phyloP scores from a whole-genome alignment of 2,329 filamentous ascomycete genomes.

The Pseudocercospora fijiensis region DNA sequence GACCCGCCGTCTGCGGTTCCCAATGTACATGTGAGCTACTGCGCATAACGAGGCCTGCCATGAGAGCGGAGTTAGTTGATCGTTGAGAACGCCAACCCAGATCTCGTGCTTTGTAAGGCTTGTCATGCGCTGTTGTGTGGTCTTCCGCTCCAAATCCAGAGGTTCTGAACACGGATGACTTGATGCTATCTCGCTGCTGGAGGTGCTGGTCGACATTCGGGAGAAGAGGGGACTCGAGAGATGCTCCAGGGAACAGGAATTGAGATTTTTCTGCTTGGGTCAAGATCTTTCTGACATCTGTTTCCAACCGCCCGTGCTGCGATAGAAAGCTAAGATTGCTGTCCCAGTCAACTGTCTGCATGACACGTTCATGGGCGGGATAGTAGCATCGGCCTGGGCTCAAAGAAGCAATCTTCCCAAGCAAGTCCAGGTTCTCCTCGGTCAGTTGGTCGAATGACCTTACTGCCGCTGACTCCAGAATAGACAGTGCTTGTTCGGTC shows the following conservation, averaged over 20 bases:
- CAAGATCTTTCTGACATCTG: conserved; percentile 12
- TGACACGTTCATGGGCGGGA: conserved; percentile 39
- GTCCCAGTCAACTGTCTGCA: conserved; percentile 50
- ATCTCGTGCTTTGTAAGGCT: conserved; percentile 27
- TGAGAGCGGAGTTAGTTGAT: conserved; percentile 9
- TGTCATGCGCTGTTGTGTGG: conserved; percentile 30
- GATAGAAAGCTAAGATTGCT: conserved; percentile 34
- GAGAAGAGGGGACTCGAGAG: neutral
- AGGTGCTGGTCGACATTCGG: conserved; percentile 3
- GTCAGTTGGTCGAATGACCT: conserved; percentile 31
- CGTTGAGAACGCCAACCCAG: neutral
- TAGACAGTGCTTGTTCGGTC: conserved; percentile 52
- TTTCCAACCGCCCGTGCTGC: conserved; percentile 15
- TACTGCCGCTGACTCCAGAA: conserved; percentile 25
- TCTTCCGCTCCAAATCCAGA: conserved; percentile 39
- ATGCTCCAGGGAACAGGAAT: conserved; percentile 6
- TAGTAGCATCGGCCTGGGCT: conserved; percentile 47
- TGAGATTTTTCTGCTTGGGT: conserved; percentile 6
- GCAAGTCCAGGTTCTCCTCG: conserved; percentile 17
- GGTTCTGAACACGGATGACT: conserved; percentile 18
- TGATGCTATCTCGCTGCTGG: conserved; percentile 14
- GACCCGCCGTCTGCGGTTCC: neutral
- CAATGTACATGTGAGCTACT: conserved; percentile 3
- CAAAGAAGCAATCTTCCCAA: conserved; percentile 35
- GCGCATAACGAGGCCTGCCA: neutral